Evolutionary conservation across 2,329 filamentous ascomycete species (phyloP), one percentile per base, ranked within the genome.

Genomic region (Alternaria viburni): DNA sequence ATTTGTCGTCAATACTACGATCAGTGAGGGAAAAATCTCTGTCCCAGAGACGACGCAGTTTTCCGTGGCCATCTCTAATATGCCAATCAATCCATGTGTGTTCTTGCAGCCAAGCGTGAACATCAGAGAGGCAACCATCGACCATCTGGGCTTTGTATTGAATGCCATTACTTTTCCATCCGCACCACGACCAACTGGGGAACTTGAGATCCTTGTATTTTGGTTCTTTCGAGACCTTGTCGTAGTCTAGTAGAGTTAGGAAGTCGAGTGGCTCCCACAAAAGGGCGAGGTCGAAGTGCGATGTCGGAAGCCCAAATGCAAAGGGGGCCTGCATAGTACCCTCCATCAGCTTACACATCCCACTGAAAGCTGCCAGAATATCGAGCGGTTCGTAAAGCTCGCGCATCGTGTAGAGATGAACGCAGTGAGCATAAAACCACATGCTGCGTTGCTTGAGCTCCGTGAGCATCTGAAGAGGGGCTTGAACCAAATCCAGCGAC

Each of bases 171-270:
- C 36, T 41, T 5, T 41, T 41, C 36, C 36, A 41, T 8, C 36
- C 36, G 6, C 36, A 41, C 36, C 36, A 41, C 2, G 36, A 41
- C 36, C 36, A 41, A 2, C 36, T 41, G 9, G 36, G 36, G 36
- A 41, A 41, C 2, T 41, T 41, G 9, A 41, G 5, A 3, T 41
- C 36, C 6, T 41, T 41, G 9, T 41, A 41, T 5, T 41, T 41
- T 10, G 36, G 36, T 5, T 41, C 9, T 10, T 5, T 1, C 8
- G 15, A 17, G 0, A 6, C 36, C 32, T 1, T 0, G 0, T n/a
- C 3, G 32, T 41, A 41, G 36, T 41, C 9, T 0, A 41, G 36
- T 0, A 6, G 36, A 1, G 8, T 1, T 8, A 41, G 3, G 0
- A 17, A 1, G 36, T 41, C 36, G 1, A 41, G 4, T 0, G 36